Conservation (phyloP, 306 rosid species). For the Carpinus viminea region DNA sequence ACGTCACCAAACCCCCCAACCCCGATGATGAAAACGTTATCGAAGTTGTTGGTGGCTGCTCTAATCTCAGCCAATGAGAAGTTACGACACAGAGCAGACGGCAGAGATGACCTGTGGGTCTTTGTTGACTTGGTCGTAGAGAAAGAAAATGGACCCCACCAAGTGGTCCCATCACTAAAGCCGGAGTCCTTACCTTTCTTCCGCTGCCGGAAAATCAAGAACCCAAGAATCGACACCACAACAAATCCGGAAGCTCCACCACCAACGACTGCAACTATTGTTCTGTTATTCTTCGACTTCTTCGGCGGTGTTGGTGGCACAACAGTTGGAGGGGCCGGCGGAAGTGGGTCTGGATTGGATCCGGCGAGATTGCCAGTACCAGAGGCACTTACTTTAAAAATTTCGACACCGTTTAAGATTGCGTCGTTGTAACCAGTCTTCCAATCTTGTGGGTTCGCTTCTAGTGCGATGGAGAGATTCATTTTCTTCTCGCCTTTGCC, state of each 20-base stretch:
- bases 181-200: background rate
- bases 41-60: slow-evolving; percentile 38
- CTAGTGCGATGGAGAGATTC: slow-evolving; percentile 1
- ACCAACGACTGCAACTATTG: background rate
- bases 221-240: background rate
- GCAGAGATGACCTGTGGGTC: background rate
- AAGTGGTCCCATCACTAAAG: background rate
- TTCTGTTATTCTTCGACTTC: rapidly evolving
- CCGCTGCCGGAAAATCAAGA: slow-evolving; percentile 3
- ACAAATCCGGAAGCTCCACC: background rate
- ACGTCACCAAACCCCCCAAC: slow-evolving; percentile 49
- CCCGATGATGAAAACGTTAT: slow-evolving; percentile 23
- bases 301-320: background rate
- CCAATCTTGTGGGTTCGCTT: slow-evolving; percentile 1
- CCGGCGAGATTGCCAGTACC: slow-evolving; percentile 12
- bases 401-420: slow-evolving; percentile 30
- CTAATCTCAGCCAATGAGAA: slow-evolving; percentile 34
- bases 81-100: slow-evolving; percentile 21
- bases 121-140: slow-evolving; percentile 1
- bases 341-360: slow-evolving; percentile 15
- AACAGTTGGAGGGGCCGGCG: background rate
- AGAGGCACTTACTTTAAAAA: slow-evolving; percentile 18
- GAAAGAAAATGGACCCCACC: background rate
- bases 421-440: background rate
- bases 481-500: background rate